These are phyloP conservation scores for Clarireedia sp. DNA, from an alignment of 2,329 filamentous ascomycete species.

Conservation along the genomic window DNA sequence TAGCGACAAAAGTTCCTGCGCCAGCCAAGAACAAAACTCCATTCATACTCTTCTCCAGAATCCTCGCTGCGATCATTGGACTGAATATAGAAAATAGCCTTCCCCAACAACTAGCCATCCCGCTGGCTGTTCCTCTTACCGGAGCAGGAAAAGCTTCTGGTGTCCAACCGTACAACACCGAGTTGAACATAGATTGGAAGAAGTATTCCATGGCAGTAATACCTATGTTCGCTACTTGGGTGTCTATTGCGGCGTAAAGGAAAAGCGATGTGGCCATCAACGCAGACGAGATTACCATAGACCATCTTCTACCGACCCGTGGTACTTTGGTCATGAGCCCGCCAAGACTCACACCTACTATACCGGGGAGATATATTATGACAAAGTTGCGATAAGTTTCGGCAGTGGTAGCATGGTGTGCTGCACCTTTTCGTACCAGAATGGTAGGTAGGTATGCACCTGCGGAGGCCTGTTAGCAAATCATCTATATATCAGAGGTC, in stretches of 20 bases:
- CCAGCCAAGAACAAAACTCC: conserved; percentile 48
- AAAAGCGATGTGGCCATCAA: conserved; percentile 25
- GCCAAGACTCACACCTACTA: conserved; percentile 25
- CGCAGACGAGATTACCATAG: conserved; percentile 24
- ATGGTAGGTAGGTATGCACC: conserved; percentile 35
- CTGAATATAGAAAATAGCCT: conserved; percentile 50
- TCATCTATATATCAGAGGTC: conserved; percentile 15
- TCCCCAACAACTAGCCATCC: conserved; percentile 51
- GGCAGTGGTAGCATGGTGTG: conserved; percentile 18
- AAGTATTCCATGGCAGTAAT: conserved; percentile 28
- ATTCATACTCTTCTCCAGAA: conserved; percentile 35
- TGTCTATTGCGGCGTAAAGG: conserved; percentile 24
- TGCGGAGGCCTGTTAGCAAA: conserved; percentile 14
- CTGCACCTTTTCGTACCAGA: conserved; percentile 25
- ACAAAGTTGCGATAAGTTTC: conserved; percentile 31
- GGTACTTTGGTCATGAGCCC: conserved; percentile 14
- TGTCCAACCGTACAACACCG: conserved; percentile 20
- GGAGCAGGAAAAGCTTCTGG: conserved; percentile 34
- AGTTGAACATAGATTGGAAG: conserved; percentile 26
- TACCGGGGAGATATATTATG: conserved; percentile 31
- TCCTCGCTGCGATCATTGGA: conserved; percentile 46
- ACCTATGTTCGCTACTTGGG: conserved; percentile 23
- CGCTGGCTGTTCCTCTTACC: conserved; percentile 44
- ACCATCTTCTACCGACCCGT: conserved; percentile 23
- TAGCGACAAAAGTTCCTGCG: conserved; percentile 44